These are phyloP conservation scores for Nemania diffusa DNA, from an alignment of 2,329 filamentous ascomycete genomes.

Conservation along the genomic window DNA sequence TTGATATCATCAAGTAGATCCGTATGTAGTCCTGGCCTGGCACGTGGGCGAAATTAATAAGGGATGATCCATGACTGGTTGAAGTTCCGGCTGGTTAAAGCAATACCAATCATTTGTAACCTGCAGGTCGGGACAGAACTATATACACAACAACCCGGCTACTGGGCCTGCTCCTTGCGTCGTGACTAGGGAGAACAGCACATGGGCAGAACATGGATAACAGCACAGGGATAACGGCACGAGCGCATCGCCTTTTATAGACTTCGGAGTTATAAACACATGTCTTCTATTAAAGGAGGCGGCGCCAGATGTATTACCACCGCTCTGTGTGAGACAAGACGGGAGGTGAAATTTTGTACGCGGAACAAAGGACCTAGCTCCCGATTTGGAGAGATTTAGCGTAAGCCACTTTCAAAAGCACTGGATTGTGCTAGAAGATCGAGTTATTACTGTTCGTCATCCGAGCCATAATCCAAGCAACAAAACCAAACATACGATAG, in stretches of 20 bases:
- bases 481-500: neutral
- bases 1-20: too few relatives aligned
- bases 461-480: slow-evolving; percentile 2
- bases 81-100: neutral
- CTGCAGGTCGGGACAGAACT: neutral
- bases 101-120: neutral
- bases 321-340: slow-evolving; percentile 15
- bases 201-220: slow-evolving; percentile 1
- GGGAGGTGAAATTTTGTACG: neutral
- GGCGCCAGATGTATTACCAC: neutral
- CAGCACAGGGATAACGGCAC: too few relatives aligned
- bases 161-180: neutral
- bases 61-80: neutral
- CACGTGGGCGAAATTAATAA: neutral
- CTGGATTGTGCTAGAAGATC: neutral
- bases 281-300: slow-evolving; percentile 13
- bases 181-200: slow-evolving; percentile 8
- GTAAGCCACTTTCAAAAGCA: neutral
- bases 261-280: slow-evolving; percentile 24
- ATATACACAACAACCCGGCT: too few relatives aligned
- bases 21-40: neutral
- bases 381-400: neutral
- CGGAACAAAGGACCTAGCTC: neutral
- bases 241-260: neutral
- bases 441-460: slow-evolving; percentile 2